These are phyloP conservation scores for Fusarium fracticaudum DNA, from an alignment of 2,329 filamentous ascomycete species.

Conservation along the genomic window DNA sequence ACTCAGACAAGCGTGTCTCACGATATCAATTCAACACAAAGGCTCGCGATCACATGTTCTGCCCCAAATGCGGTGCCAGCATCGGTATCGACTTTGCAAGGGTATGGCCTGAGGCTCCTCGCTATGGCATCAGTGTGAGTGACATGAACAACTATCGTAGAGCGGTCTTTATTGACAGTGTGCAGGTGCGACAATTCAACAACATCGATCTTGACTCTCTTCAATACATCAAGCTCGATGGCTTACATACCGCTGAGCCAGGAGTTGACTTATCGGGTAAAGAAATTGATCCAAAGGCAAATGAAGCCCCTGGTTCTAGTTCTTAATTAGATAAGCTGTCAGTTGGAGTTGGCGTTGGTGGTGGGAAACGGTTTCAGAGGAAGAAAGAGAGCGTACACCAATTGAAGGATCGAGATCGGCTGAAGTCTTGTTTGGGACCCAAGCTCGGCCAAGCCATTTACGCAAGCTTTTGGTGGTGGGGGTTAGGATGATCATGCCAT, in stretches of 20 bases:
- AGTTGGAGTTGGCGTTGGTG: neutral
- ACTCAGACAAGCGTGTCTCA: slow-evolving; percentile 42
- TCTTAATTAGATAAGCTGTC: neutral
- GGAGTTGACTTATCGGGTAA: slow-evolving; percentile 51
- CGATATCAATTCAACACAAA: slow-evolving; percentile 57
- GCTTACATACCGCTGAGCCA: slow-evolving; percentile 47
- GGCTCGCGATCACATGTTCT: slow-evolving; percentile 59
- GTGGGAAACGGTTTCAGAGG: neutral
- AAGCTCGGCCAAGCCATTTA: slow-evolving; percentile 37
- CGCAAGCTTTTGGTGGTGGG: slow-evolving; percentile 32
- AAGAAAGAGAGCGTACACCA: neutral
- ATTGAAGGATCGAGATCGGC: slow-evolving; percentile 29
- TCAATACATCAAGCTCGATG: slow-evolving; percentile 50
- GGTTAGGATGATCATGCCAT: slow-evolving; percentile 9
- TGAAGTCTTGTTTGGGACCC: slow-evolving; percentile 3
- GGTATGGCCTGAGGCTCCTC: slow-evolving; percentile 32
- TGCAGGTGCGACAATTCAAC: slow-evolving; percentile 54
- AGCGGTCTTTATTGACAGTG: neutral
- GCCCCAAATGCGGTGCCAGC: slow-evolving; percentile 57
- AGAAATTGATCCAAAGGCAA: slow-evolving; percentile 3
- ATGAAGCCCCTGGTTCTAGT: slow-evolving; percentile 7
- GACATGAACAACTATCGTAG: neutral
- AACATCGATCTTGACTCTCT: slow-evolving; percentile 53
- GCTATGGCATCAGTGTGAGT: slow-evolving; percentile 58
- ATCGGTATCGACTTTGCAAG: slow-evolving; percentile 57